Percentiles rank a stretch among this genome's conserved stretches.
phyloP scores from a whole-genome alignment of 1,284 basidiomycete species.

The Ganoderma boninense region DNA sequence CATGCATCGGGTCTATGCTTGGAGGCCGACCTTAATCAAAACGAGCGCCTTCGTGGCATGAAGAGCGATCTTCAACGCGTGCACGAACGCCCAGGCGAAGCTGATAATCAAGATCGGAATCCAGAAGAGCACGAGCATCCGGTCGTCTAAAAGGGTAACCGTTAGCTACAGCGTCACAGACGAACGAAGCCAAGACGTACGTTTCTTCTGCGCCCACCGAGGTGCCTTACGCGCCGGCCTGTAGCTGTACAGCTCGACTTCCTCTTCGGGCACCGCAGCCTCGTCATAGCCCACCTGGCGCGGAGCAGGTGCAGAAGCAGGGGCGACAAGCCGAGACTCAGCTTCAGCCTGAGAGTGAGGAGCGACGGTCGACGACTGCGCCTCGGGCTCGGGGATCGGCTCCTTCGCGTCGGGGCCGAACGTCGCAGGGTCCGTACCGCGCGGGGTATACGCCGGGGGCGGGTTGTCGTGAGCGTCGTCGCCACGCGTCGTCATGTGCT shows the following conservation, averaged over 20 bases:
- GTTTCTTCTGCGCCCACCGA: constrained; percentile 71
- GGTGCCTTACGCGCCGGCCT: constrained; percentile 61
- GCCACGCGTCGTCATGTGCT: constrained; percentile 55
- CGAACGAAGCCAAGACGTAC: constrained; percentile 52
- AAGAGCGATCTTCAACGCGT: constrained; percentile 63
- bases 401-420: constrained; percentile 27
- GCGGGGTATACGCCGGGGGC: constrained; percentile 76
- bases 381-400: constrained; percentile 11
- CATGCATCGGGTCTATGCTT: constrained; percentile 38
- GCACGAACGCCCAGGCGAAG: constrained; percentile 71
- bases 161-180: constrained; percentile 17
- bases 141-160: constrained; percentile 69
- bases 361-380: constrained; percentile 28
- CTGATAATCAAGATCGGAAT: constrained; percentile 86
- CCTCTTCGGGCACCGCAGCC: constrained; percentile 62
- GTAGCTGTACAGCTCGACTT: constrained; percentile 74
- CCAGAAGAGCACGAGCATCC: constrained; percentile 95
- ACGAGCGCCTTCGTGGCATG: constrained; percentile 61
- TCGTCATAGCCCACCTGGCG: constrained; percentile 60
- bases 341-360: constrained; percentile 5
- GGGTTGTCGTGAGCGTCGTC: constrained; percentile 56
- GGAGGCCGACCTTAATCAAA: constrained; percentile 54
- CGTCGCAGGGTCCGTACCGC: constrained; percentile 39
- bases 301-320: constrained; percentile 11
- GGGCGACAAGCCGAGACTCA: constrained; percentile 17